phyloP scores from a whole-genome alignment of 192 early-diverging fungal species.

The Umbelopsis sp. region DNA sequence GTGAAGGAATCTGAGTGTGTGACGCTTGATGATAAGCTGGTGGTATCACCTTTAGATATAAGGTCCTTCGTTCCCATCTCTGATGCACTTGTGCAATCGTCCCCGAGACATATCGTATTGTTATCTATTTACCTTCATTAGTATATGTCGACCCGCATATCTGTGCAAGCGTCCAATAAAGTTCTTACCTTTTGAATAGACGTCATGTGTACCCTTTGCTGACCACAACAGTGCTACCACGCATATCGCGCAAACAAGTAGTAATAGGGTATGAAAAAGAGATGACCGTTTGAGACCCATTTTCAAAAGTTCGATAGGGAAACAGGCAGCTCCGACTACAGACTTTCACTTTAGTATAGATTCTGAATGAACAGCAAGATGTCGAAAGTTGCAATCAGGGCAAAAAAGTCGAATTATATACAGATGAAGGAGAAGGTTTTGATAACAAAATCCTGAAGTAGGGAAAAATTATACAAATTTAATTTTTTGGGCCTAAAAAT shows the following conservation, averaged over 20 bases:
- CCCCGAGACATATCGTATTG: no score
- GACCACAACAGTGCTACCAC: constrained; percentile 7
- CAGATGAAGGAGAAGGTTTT: not conserved
- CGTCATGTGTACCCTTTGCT: not conserved
- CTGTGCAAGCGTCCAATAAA: no score
- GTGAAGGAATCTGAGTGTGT: constrained; percentile 41
- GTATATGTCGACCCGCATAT: no score
- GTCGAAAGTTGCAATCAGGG: no score
- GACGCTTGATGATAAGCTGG: not conserved
- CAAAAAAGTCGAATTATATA: not conserved
- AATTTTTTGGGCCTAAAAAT: not conserved
- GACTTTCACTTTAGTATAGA: no score
- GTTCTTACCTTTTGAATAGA: not conserved
- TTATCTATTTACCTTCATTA: no score
- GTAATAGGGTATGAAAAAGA: not conserved
- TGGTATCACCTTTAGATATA: not conserved
- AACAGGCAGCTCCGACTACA: no score
- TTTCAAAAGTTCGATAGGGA: not conserved
- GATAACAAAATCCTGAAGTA: not conserved
- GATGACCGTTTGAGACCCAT: constrained; percentile 17
- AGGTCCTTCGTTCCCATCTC: no score
- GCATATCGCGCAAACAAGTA: not conserved
- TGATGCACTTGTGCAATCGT: no score
- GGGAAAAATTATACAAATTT: not conserved
- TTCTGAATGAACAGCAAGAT: no score